Evolutionary conservation across 805 yeast species (phyloP).

Genomic region (Scheffersomyces coipomensis): DNA sequence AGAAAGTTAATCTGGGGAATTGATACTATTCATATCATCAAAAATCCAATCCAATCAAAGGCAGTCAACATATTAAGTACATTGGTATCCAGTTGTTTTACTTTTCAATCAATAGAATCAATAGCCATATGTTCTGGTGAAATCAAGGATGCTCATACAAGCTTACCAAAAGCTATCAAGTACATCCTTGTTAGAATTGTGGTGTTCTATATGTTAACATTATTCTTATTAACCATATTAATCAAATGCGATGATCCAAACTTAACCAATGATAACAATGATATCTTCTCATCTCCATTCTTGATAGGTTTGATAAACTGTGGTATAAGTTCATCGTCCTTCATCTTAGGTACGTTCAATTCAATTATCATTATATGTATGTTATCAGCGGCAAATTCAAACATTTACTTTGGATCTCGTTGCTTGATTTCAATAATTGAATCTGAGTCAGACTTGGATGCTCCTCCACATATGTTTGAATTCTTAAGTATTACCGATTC

Average conservation of each 20-base stretch:
- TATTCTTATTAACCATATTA: slow-evolving; percentile 62
- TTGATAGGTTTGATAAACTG: slow-evolving; percentile 17
- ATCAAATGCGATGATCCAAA: slow-evolving; percentile 46
- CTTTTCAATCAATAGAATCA: slow-evolving; percentile 72
- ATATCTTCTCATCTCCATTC: slow-evolving; percentile 20
- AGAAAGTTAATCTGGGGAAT: background rate
- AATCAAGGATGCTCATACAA: slow-evolving; percentile 27
- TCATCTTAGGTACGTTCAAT: slow-evolving; percentile 15
- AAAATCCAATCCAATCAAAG: slow-evolving; percentile 1
- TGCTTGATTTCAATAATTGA: slow-evolving; percentile 17
- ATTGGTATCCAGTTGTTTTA: slow-evolving; percentile 53
- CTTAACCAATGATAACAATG: slow-evolving; percentile 9
- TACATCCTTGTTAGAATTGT: slow-evolving; percentile 61
- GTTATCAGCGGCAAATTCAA: slow-evolving; percentile 27
- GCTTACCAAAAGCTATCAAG: slow-evolving; percentile 48
- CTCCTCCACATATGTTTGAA: slow-evolving; percentile 3
- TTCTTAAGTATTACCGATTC: slow-evolving; percentile 3
- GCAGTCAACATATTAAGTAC: slow-evolving; percentile 2
- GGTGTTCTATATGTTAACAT: slow-evolving; percentile 57
- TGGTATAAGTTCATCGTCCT: slow-evolving; percentile 10
- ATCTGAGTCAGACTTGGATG: background rate
- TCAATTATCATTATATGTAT: slow-evolving; percentile 18
- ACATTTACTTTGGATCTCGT: slow-evolving; percentile 24
- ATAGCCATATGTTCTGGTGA: slow-evolving; percentile 73
- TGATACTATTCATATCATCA: background rate